Base-by-base conservation (phyloP, 768 basidiomycete genomes). In the Lyophyllum shimeji region DNA sequence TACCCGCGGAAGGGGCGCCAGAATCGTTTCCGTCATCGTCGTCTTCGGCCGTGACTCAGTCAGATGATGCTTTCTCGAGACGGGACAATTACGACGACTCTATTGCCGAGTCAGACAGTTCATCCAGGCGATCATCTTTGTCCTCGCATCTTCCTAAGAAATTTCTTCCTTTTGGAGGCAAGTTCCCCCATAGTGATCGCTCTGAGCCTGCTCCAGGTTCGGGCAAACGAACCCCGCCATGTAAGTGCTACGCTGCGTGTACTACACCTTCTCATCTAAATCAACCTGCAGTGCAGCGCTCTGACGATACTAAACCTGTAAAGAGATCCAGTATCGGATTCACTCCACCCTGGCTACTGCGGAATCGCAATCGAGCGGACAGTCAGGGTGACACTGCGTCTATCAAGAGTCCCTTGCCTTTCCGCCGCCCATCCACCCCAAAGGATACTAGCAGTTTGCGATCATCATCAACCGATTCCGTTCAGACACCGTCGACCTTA, bases 391-490 rank as follows among this genome's bases (percentile, higher is more conserved):
- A 60, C 43, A 11, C 31, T 4, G 46, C 21, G 24, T 17, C 4
- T 20, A 27, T 3, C 33, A 50, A 37, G 33, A 50, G 48, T 7
- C 15, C 24, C 29, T 12, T 29, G 25, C 67, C 31, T 61, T 63
- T 49, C 63, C 63, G 27, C 52, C 62, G 44, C 63, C 65, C 40
- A 66, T 67, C 60, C 53, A 59, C 27, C 58, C 63, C 46, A 60
- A 60, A 40, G 58, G 59, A 46, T 63, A 39, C 53, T 34, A n/a
- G 40, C 33, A 40, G 40, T 18, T 25, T 46, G 11, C 24, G n/a
- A 15, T 52, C 44, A 17, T 17, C 39, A 23, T 56, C 64, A 27
- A 49, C 56, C n/a, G 61, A 68, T 6, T 59, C 60, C 33, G 34
- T 53, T 27, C 51, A 55, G 17, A 57, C 61, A 31, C 63, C 57